Base-by-base conservation (phyloP, 805 yeast genomes). In the Clavispora asparagi region DNA sequence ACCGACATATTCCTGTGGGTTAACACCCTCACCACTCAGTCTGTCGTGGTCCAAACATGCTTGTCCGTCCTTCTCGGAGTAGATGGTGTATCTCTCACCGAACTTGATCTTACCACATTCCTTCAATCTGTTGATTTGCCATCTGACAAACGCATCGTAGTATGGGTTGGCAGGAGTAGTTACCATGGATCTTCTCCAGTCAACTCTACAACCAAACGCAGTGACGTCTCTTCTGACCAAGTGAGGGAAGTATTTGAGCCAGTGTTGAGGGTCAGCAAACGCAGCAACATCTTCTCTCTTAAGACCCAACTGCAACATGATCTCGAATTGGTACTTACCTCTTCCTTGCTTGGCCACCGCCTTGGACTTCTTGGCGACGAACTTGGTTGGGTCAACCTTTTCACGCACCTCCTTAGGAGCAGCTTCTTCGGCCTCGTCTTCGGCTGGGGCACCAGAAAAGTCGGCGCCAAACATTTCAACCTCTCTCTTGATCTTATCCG, bases 1-100 rank as follows among this genome's bases (percentile, higher is more conserved):
- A 57, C 91, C 97, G 30, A 88, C 82, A 69, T 94, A 94, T 69
- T 94, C 99, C 72, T 94, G 98, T 37, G 99, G 97, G 56, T 84
- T 79, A 39, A 94, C 94, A 68, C 95, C 98, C 74, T 94, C 99
- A 65, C 99, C 99, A 42, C 92, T 81, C 68, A 80, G 86, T 77
- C 99, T 85, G 71, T 94, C 99, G 69, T 94, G 99, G 70, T 94
- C 99, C 92, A 94, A 91, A 77, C 99, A 94, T 35, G 99, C 95
- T 76, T 94, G 99, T 54, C 97, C 97, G 70, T 94, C 99, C 72
- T 87, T 92, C 64, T 90, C 96, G 37, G 98, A 91, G 73, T 88
- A 94, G 61, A 94, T 88, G 56, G 99, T 94, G 76, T 90, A 88
- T 73, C 99, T 85, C 75, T 92, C 95, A 68, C 99, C 99, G 58